Percentiles rank a stretch among this genome's conserved stretches.
These are phyloP conservation scores for Mycena belliarum DNA, from an alignment of 768 basidiomycete species.

Conservation along the genomic window DNA sequence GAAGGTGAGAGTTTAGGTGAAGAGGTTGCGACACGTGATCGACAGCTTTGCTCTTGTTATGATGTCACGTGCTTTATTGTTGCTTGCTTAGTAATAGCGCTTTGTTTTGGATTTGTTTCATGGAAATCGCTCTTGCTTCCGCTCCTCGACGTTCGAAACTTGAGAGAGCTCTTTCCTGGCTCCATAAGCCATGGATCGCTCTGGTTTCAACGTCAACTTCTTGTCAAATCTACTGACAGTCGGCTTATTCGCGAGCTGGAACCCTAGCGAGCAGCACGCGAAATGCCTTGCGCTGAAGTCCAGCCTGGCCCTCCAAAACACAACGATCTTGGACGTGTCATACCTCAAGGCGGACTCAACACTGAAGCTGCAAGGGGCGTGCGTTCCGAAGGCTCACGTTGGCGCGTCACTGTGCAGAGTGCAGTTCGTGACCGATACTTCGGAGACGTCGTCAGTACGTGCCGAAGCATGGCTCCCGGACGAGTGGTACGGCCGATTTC, in stretches of 20 bases:
- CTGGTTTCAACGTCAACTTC: background rate
- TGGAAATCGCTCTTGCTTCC: too few relatives aligned
- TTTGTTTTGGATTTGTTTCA: too few relatives aligned
- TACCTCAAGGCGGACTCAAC: background rate
- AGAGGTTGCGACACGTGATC: too few relatives aligned
- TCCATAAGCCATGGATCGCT: constrained; percentile 7
- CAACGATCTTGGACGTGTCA: constrained; percentile 6
- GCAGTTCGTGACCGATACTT: constrained; percentile 10
- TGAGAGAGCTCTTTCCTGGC: too few relatives aligned
- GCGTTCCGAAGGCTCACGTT: background rate
- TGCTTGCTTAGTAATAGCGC: too few relatives aligned
- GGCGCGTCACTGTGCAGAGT: constrained; percentile 8
- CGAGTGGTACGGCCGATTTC: constrained; percentile 19
- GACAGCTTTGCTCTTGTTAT: background rate
- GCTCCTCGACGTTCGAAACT: too few relatives aligned
- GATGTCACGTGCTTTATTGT: background rate
- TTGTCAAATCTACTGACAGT: background rate
- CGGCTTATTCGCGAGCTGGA: background rate
- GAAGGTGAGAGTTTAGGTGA: background rate
- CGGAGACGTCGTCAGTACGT: constrained; percentile 1
- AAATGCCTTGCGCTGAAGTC: constrained; percentile 15
- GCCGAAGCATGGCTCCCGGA: constrained; percentile 21
- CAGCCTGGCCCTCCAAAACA: constrained; percentile 10
- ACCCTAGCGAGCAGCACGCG: background rate
- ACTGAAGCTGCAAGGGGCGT: background rate